These are phyloP conservation scores for Zygoascus tannicola DNA, from an alignment of 805 yeast genomes.

Conservation along the genomic window DNA sequence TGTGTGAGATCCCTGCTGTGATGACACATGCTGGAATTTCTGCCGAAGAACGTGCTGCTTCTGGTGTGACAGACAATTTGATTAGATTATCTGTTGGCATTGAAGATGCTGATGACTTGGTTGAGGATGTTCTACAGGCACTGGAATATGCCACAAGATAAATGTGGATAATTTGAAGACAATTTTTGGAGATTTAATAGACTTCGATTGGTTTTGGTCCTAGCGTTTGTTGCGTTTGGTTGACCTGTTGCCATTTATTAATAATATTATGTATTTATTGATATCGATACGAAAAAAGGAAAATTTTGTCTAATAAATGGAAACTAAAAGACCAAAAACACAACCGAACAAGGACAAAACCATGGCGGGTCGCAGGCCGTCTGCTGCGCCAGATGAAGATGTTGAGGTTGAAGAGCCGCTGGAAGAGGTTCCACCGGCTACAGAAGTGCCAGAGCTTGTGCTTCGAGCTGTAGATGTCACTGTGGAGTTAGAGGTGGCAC, in stretches of 20 bases:
- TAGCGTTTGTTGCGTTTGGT: too few relatives aligned
- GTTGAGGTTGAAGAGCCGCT: conserved; percentile 2
- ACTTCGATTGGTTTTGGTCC: too few relatives aligned
- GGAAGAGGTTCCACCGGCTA: background rate
- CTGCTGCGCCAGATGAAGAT: conserved; percentile 1
- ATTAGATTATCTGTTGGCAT: conserved; percentile 80
- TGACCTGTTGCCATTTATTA: too few relatives aligned
- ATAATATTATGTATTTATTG: too few relatives aligned
- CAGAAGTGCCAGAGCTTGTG: conserved; percentile 7
- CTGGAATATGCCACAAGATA: conserved; percentile 32
- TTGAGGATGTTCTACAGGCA: conserved; percentile 64
- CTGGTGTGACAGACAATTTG: conserved; percentile 75
- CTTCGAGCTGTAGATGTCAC: conserved; percentile 7
- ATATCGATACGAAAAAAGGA: too few relatives aligned
- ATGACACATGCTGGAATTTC: conserved; percentile 94
- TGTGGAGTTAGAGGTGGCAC: conserved; percentile 9
- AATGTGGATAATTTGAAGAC: too few relatives aligned
- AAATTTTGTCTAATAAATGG: too few relatives aligned
- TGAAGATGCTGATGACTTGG: conserved; percentile 72
- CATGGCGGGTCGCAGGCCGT: background rate
- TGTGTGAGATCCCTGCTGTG: conserved; percentile 79
- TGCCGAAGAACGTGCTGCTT: conserved; percentile 61
- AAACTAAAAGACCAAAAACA: background rate
- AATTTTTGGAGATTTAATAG: too few relatives aligned
- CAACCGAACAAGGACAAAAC: background rate